Evolutionary conservation across 495 filamentous ascomycete genomes (phyloP).

Genomic region (Neurospora sp.): DNA sequence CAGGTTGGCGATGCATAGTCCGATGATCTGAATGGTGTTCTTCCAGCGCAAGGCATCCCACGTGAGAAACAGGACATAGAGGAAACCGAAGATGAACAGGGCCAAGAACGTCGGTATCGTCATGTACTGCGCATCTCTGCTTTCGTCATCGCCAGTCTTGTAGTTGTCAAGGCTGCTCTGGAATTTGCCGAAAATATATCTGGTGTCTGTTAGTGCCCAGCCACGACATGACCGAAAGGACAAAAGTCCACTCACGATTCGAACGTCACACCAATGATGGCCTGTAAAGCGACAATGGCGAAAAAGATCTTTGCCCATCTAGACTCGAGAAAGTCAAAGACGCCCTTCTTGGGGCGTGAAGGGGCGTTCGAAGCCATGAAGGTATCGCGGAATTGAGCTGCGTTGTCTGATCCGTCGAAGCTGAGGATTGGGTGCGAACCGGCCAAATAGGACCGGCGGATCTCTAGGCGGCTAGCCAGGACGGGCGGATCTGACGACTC

Average conservation of each 20-base stretch:
- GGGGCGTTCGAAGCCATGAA: conserved; percentile 13
- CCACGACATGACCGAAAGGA: not conserved
- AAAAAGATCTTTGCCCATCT: conserved; percentile 86
- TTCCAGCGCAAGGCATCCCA: conserved; percentile 90
- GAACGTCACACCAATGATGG: conserved; percentile 64
- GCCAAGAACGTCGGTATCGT: conserved; percentile 85
- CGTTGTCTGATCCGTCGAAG: conserved; percentile 21
- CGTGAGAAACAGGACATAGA: conserved; percentile 80
- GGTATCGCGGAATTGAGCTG: conserved; percentile 17
- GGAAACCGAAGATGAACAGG: conserved; percentile 92
- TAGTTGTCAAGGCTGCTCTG: conserved; percentile 38
- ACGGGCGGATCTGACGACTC: conserved; percentile 21
- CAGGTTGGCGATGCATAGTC: conserved; percentile 82
- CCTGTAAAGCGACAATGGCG: conserved; percentile 61
- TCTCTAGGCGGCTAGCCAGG: conserved; percentile 28
- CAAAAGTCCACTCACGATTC: conserved; percentile 58
- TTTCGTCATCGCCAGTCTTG: conserved; percentile 9
- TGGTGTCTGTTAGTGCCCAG: conserved; percentile 20
- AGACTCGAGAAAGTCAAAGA: conserved; percentile 63
- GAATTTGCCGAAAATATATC: conserved; percentile 63
- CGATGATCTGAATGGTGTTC: conserved; percentile 98
- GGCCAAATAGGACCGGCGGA: conserved; percentile 30
- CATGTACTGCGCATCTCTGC: conserved; percentile 39
- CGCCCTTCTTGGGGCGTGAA: conserved; percentile 18
- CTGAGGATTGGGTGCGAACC: conserved; percentile 25